Percentiles rank a stretch among this genome's conserved stretches.
Conservation (phyloP, 2,329 filamentous ascomycete genomes). For the Pestalotiopsis sp. region DNA sequence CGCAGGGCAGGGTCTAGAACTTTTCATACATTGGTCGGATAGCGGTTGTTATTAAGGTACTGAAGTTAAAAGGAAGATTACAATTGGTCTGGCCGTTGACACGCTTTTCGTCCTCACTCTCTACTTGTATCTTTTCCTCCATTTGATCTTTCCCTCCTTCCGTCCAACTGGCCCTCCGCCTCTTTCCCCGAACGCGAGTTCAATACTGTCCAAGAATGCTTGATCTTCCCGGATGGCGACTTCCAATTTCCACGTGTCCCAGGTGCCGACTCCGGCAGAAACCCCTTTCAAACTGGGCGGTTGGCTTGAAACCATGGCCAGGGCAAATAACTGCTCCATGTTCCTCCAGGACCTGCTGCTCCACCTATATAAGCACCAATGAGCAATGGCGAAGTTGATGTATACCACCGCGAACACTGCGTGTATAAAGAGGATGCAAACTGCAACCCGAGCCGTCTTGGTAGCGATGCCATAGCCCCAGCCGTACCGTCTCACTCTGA, state of each 20-base stretch:
- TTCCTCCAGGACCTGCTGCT: conserved; percentile 4
- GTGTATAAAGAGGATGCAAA: too few species aligned
- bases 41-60: too few species aligned
- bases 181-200: not conserved
- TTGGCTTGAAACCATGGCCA: not conserved
- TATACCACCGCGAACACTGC: not conserved
- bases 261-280: not conserved
- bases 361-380: not conserved
- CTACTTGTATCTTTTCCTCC: not conserved
- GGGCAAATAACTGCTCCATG: not conserved
- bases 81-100: too few species aligned
- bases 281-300: not conserved
- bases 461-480: not conserved
- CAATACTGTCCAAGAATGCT: not conserved
- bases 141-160: not conserved
- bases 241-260: conserved; percentile 10
- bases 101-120: not conserved
- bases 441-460: too few species aligned
- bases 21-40: too few species aligned
- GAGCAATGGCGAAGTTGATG: not conserved
- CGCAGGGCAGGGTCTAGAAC: too few species aligned
- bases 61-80: too few species aligned
- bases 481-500: conserved; percentile 1
- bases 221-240: not conserved
- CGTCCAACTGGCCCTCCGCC: not conserved